phyloP scores from a whole-genome alignment of 2,329 filamentous ascomycete genomes.

The Fusarium graminum region DNA sequence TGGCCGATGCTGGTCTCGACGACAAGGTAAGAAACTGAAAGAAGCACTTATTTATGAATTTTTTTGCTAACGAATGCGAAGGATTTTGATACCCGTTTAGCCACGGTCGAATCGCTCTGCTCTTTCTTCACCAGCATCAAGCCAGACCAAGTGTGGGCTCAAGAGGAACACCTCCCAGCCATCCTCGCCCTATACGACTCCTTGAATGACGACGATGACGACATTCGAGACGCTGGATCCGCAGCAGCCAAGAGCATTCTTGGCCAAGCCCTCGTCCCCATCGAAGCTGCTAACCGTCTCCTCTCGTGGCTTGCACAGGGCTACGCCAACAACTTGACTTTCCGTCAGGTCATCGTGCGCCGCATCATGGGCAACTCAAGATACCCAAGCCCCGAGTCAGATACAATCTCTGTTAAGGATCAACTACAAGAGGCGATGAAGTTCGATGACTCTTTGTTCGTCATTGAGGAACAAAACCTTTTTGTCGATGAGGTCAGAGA shows the following conservation, averaged over 20 bases:
- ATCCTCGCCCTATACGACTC: slow-evolving; percentile 79
- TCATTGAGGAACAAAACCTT: slow-evolving; percentile 93
- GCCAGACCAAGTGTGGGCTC: slow-evolving; percentile 37
- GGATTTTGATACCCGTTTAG: slow-evolving; percentile 75
- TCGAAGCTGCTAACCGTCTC: slow-evolving; percentile 62
- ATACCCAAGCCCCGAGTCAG: slow-evolving; percentile 19
- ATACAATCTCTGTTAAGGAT: slow-evolving; percentile 49
- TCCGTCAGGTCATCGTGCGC: slow-evolving; percentile 57
- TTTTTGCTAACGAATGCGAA: slow-evolving; percentile 48
- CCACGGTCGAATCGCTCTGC: slow-evolving; percentile 67
- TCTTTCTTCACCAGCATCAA: slow-evolving; percentile 60
- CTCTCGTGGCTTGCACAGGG: slow-evolving; percentile 57
- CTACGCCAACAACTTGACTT: slow-evolving; percentile 54
- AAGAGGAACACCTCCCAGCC: slow-evolving; percentile 63
- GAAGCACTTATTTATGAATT: slow-evolving; percentile 46
- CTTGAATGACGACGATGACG: slow-evolving; percentile 92
- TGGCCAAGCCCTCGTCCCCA: slow-evolving; percentile 58
- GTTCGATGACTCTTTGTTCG: slow-evolving; percentile 80
- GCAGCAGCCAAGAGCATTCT: slow-evolving; percentile 62
- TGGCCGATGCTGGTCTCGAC: slow-evolving; percentile 62
- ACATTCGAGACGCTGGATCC: slow-evolving; percentile 78
- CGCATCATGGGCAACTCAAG: slow-evolving; percentile 56
- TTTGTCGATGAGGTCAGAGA: slow-evolving; percentile 88
- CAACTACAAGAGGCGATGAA: slow-evolving; percentile 62
- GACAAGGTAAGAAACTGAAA: slow-evolving; percentile 59